Base-by-base conservation (phyloP, 2,329 filamentous ascomycete genomes). In the Aspergillus sp. region DNA sequence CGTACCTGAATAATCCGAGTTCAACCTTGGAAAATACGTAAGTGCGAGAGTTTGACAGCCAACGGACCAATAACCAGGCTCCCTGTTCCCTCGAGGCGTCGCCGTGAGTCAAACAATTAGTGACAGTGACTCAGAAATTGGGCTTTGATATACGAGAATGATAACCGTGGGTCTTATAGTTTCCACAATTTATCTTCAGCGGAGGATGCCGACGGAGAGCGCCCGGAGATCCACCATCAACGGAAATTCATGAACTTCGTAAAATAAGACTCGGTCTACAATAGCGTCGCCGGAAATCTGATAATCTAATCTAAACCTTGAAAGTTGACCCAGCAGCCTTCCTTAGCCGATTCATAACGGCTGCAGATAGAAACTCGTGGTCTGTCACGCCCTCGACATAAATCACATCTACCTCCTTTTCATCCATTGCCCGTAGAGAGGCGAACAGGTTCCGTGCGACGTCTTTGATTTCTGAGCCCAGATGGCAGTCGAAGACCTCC, bases 401-500 rank as follows among this genome's bases (percentile, higher is more conserved):
- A 56, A 99, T 97, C 22, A 90, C 83, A 72, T 95, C 89, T 4
- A 92, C 92, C 31, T 88, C 86, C 64, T 87, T 83, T 70, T 89
- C 86, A 75, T 99, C 95, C 65, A 99, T 84, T 68, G 93, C 91
- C 57, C 95, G 84, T 57, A 99, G 81, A 1, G 92, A 91, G 13
- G 92, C 91, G 75, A 99, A 99, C 15, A 99, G 81, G 0, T 91
- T 91, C 69, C 93, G 87, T 1, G 95, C 94, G 69, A 99, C 93
- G 34, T 86, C 85, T 67, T 86, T 85, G 0, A 88, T 88, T 49
- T 90, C 85, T 17, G 79, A 79, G 0, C 94, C 93, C 15, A 99
- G 82, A 62, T 87, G 80, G 50, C 96, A 87, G 69, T 96, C 91
- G 69, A 92, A 84, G 3, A 86, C 69, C 22, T 78, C 70, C 62